Evolutionary conservation across 78 protist genomes (phyloP), one percentile per base, ranked within the genome.

Genomic region (Dictyostelium firmibasis): DNA sequence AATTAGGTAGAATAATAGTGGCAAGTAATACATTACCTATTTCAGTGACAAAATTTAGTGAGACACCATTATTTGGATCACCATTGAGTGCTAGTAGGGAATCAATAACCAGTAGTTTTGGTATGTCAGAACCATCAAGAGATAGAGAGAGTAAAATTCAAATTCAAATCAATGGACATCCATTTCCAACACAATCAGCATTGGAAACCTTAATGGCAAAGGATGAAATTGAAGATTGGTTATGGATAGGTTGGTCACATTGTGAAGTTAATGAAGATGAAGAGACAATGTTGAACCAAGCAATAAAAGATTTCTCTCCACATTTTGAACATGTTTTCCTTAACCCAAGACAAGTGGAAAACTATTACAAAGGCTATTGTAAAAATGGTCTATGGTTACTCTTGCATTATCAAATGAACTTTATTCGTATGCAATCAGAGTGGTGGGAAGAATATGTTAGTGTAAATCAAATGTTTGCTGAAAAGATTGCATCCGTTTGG

Each of bases 371-470:
- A 33, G 98, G 97, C 2, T 96, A 92, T 86, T 93, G 98, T 67
- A 97, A 97, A 27, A 78, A 72, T 18, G 83, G 86, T 25, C 81
- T 97, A 23, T 97, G 99, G 99, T 95, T 97, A 47, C 75, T 97
- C 62, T 23, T 97, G 20, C 98, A 97, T 81, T 97, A 97, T 74
- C 67, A 91, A 60, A 25, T 82, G 72, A 57, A 96, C 36, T 70
- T 72, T 20, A 47, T 53, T 74, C 44, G 44, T 31, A 36, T 76
- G 10, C 74, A 91, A 4, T 20, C 25, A 9, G 78, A 78, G 13
- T 50, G 86, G 93, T 97, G 97, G 97, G 38, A 77, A 3, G 53
- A 91, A 9, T 97, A 97, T 62, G 25, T 47, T 25, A 35, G 10
- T 0, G 98, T 86, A 41, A 97, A 96, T 86, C 50, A 53, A 31